Conservation (phyloP, 2,329 filamentous ascomycete species). For the Dothiorella sarmentorum region DNA sequence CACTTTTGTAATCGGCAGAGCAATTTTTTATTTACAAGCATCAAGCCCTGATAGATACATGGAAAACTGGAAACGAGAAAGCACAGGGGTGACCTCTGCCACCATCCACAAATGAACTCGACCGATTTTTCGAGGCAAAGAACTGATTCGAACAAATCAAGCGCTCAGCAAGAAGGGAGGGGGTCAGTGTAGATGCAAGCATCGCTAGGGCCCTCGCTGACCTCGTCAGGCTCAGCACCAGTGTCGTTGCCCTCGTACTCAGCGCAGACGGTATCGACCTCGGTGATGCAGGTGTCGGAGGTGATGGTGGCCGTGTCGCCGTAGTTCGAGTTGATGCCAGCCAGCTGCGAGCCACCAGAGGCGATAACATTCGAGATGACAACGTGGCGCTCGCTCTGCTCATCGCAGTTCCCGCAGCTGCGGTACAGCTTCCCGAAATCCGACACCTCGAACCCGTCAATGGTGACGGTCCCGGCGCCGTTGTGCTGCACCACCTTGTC, state of each 20-base stretch:
- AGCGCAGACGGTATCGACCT: slow-evolving; percentile 35
- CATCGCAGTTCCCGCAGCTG: slow-evolving; percentile 36
- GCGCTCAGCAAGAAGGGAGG: neutral
- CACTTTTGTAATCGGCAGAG: too few relatives aligned
- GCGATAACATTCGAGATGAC: slow-evolving; percentile 5
- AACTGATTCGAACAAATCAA: neutral
- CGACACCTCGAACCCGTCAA: slow-evolving; percentile 30
- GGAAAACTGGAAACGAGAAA: neutral
- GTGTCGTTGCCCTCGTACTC: slow-evolving; percentile 35
- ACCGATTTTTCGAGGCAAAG: neutral
- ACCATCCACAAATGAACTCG: neutral
- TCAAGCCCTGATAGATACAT: neutral
- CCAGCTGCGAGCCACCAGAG: slow-evolving; percentile 20
- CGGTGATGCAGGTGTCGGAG: slow-evolving; percentile 24
- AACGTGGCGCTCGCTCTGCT: slow-evolving; percentile 47
- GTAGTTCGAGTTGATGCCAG: slow-evolving; percentile 37
- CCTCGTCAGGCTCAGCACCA: slow-evolving; percentile 33
- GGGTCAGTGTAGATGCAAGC: slow-evolving; percentile 29
- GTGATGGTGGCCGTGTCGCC: slow-evolving; percentile 33
- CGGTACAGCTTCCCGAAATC: slow-evolving; percentile 30
- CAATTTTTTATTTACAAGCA: slow-evolving; percentile 3
- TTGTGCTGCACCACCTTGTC: slow-evolving; percentile 37
- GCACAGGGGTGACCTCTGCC: neutral
- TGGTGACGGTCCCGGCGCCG: slow-evolving; percentile 31
- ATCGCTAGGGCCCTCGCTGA: slow-evolving; percentile 29